Evolutionary conservation across 305 asterid genomes (phyloP), one percentile per base, ranked within the genome.

Genomic region (Ajuga reptans): DNA sequence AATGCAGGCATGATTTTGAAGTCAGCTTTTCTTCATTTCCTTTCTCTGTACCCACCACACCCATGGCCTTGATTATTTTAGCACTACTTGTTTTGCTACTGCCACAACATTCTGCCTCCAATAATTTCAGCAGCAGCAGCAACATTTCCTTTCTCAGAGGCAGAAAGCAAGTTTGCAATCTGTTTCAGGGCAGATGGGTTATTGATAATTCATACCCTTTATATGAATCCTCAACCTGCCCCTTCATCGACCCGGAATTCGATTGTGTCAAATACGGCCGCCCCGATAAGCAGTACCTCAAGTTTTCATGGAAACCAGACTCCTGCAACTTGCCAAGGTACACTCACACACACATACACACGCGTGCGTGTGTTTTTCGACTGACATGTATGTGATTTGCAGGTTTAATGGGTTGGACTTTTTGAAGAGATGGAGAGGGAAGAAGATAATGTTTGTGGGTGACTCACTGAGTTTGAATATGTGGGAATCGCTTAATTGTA

Each of bases 391-490:
- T 31, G 6, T 31, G 39, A 10, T 21, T 43, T 72, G 6, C 74
- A 89, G 96, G 68, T 89, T 89, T 72, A 29, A 85, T 73, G 96
- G 96, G 68, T 9, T 62, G 78, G 88, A 89, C 71, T 85, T 89
- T 2, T 29, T 89, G 80, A 80, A 36, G 73, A 78, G 78, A 65
- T 86, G 88, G 87, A 81, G 81, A 0, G 93, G 91, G 75, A 86
- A 86, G 82, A 85, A 82, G 84, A 84, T 88, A 17, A 88, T 88
- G 95, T 88, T 86, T 74, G 86, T 88, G 24, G 95, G 95, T 6
- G 95, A 88, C 71, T 89, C 96, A 7, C 82, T 89, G 91, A 86
- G 96, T 79, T 72, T 85, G 82, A 89, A 89, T 76, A 87, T 80
- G 87, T 89, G 96, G 96, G 70, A 76, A 34, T 85, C 91, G 0